phyloP scores from a whole-genome alignment of 129 eudicot species.

The Apium graveolens region DNA sequence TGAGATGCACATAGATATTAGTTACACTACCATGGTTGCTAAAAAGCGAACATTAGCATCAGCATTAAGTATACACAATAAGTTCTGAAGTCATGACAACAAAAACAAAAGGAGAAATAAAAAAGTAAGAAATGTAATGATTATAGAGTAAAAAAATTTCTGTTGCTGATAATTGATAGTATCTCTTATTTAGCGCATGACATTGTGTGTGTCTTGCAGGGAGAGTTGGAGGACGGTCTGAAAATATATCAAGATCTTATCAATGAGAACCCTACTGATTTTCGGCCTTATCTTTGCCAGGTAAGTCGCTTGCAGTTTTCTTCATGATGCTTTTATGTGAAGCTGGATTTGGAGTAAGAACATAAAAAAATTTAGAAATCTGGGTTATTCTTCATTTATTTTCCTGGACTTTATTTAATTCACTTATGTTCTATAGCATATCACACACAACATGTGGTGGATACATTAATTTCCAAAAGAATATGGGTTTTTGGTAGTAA shows the following conservation, averaged over 20 bases:
- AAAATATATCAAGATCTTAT: slow-evolving; percentile 46
- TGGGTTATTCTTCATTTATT: no score
- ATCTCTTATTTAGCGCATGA: not conserved
- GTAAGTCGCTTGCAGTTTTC: slow-evolving; percentile 21
- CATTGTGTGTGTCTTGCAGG: slow-evolving; percentile 37
- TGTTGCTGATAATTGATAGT: no score
- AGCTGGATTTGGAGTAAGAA: not conserved
- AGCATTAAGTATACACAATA: not conserved
- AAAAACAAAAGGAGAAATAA: not conserved
- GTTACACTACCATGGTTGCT: not conserved
- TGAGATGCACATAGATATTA: not conserved
- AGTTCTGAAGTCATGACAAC: not conserved
- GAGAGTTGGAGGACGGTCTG: slow-evolving; percentile 75
- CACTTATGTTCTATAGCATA: no score
- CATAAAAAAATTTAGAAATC: not conserved
- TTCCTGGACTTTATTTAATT: no score
- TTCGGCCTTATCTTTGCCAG: slow-evolving; percentile 95
- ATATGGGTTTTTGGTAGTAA: no score
- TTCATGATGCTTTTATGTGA: not conserved
- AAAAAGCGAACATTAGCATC: not conserved
- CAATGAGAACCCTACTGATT: slow-evolving; percentile 79
- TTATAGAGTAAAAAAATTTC: not conserved
- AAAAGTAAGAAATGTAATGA: not conserved
- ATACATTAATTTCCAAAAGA: no score
- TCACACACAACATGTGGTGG: no score